Percentiles rank a stretch among this genome's conserved stretches.
These are phyloP conservation scores for Scheffersomyces stambukii DNA, from an alignment of 1,139 yeast genomes.

Conservation along the genomic window DNA sequence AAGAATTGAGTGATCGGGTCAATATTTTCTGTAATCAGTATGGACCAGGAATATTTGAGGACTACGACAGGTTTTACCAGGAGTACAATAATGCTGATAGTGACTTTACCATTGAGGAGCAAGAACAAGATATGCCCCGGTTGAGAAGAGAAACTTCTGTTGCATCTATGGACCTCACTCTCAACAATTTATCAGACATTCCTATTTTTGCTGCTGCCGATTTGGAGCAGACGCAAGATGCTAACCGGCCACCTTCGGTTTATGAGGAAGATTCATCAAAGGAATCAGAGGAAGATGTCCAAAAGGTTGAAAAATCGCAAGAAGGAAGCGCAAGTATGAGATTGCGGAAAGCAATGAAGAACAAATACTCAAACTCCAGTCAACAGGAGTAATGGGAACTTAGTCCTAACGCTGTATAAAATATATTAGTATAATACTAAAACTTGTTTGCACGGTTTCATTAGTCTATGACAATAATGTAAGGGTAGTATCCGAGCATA, in stretches of 20 bases:
- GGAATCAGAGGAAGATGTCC: constrained; percentile 5
- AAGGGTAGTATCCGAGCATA: too few relatives aligned
- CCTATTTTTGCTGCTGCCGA: constrained; percentile 29
- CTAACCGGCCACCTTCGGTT: too few relatives aligned
- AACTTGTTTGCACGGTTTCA: too few relatives aligned
- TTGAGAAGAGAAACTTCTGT: constrained; percentile 9
- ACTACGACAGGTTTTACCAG: constrained; percentile 36
- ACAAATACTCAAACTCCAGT: too few relatives aligned
- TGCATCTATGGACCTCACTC: constrained; percentile 10
- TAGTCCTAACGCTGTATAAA: too few relatives aligned
- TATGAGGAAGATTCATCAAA: constrained; percentile 6
- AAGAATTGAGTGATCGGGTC: constrained; percentile 53
- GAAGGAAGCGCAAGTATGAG: too few relatives aligned
- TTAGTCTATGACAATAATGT: too few relatives aligned
- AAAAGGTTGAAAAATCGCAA: constrained; percentile 2
- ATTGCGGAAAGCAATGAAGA: too few relatives aligned
- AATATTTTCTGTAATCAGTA: constrained; percentile 64
- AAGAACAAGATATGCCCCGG: neutral
- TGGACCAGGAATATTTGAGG: constrained; percentile 79
- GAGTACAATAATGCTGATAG: constrained; percentile 19
- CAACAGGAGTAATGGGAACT: too few relatives aligned
- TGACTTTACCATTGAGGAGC: constrained; percentile 2
- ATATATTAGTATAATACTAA: too few relatives aligned
- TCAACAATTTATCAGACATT: constrained; percentile 25
- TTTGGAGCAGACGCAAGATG: constrained; percentile 11